phyloP scores from a whole-genome alignment of 768 basidiomycete species.

The Mycena polygramma region DNA sequence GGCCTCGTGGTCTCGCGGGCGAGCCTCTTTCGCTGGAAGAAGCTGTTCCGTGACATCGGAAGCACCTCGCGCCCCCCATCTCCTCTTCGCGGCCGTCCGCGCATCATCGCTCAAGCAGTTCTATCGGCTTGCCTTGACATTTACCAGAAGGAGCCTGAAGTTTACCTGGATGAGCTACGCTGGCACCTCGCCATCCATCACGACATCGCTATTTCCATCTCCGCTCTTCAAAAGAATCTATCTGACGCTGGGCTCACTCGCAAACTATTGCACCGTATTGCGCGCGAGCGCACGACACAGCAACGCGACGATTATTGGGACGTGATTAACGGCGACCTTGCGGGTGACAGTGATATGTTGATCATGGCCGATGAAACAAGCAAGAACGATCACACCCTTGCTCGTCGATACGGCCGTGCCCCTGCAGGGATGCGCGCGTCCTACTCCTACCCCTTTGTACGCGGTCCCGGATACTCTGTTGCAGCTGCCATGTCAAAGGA shows the following conservation, averaged over 20 bases:
- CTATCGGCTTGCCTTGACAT: slow-evolving; percentile 22
- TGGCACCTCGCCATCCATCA: slow-evolving; percentile 34
- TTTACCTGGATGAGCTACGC: slow-evolving; percentile 16
- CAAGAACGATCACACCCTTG: slow-evolving; percentile 42
- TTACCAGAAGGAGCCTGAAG: slow-evolving; percentile 17
- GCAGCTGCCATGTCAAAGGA: slow-evolving; percentile 14
- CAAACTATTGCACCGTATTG: slow-evolving; percentile 34
- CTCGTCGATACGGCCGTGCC: slow-evolving; percentile 39
- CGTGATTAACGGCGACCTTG: slow-evolving; percentile 14
- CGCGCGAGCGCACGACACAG: slow-evolving; percentile 33
- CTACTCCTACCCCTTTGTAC: background rate
- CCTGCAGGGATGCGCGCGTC: slow-evolving; percentile 31
- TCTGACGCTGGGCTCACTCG: slow-evolving; percentile 31
- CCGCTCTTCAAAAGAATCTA: slow-evolving; percentile 32
- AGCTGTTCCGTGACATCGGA: slow-evolving; percentile 12
- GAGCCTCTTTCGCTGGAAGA: slow-evolving; percentile 44
- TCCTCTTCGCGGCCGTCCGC: slow-evolving; percentile 16
- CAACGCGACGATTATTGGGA: slow-evolving; percentile 27
- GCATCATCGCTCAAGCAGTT: slow-evolving; percentile 6
- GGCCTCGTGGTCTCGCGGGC: slow-evolving; percentile 41
- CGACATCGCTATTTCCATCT: slow-evolving; percentile 34
- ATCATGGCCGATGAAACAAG: slow-evolving; percentile 25
- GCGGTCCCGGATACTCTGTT: background rate
- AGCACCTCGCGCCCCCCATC: slow-evolving; percentile 23
- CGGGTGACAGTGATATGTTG: slow-evolving; percentile 19